These are phyloP conservation scores for Pyrenochaeta sp. DNA, from an alignment of 2,329 filamentous ascomycete species.

Conservation along the genomic window DNA sequence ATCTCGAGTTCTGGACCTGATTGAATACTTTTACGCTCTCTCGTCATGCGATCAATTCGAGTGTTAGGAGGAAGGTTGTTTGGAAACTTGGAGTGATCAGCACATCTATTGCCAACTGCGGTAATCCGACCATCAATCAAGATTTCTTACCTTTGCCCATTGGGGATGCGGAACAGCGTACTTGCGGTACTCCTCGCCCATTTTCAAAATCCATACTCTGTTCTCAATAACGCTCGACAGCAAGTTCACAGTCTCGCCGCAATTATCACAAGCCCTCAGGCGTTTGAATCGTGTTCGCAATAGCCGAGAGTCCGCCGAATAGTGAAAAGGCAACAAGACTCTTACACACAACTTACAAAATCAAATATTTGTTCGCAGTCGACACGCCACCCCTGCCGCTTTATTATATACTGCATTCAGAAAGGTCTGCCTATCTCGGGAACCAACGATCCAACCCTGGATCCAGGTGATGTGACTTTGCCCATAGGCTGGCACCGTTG, in stretches of 20 bases:
- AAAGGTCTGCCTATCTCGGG: background rate
- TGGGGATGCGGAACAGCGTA: slow-evolving; percentile 8
- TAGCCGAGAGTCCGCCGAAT: background rate
- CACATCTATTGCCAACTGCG: background rate
- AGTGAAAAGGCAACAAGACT: no score
- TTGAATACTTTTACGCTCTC: slow-evolving; percentile 2
- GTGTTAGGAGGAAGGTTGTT: slow-evolving; percentile 7
- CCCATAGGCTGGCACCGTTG: background rate
- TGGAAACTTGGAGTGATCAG: slow-evolving; percentile 3
- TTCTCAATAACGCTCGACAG: background rate
- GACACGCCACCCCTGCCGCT: background rate
- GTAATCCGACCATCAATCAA: background rate
- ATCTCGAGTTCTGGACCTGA: slow-evolving; percentile 7
- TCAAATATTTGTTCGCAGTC: no score
- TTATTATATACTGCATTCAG: slow-evolving; percentile 1
- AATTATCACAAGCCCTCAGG: no score
- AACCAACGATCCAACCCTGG: no score
- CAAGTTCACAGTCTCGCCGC: background rate
- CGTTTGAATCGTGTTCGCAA: no score
- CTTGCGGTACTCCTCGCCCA: slow-evolving; percentile 11
- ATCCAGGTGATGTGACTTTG: no score
- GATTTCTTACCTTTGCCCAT: slow-evolving; percentile 11
- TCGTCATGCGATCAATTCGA: slow-evolving; percentile 1
- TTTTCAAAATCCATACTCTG: background rate
- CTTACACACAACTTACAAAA: no score